These are phyloP conservation scores for Exutisphaerella laricina DNA, from an alignment of 2,329 filamentous ascomycete genomes.

Conservation along the genomic window DNA sequence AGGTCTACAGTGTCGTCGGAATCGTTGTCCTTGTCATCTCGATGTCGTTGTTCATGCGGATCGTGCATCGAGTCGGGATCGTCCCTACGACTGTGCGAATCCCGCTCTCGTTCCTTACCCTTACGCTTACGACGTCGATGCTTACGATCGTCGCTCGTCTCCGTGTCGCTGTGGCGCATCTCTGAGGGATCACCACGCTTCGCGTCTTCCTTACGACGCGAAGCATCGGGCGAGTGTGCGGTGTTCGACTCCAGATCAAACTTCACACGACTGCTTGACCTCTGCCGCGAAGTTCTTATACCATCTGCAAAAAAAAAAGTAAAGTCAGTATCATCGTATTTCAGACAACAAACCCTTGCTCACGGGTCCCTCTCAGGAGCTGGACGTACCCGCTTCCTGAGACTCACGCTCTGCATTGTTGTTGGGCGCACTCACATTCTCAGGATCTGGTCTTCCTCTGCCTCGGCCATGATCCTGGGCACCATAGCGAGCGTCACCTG, in stretches of 20 bases:
- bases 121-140: conserved; percentile 19
- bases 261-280: conserved; percentile 28
- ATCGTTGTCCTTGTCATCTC: conserved; percentile 20
- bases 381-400: conserved; percentile 26
- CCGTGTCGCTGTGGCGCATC: conserved; percentile 16
- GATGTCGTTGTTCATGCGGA: conserved; percentile 23
- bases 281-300: conserved; percentile 23
- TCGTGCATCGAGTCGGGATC: conserved; percentile 23
- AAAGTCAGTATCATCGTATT: conserved; percentile 6
- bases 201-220: conserved; percentile 20
- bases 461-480: conserved; percentile 20
- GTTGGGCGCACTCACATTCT: conserved; percentile 45
- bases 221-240: conserved; percentile 26
- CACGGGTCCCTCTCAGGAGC: conserved; percentile 16
- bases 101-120: conserved; percentile 17
- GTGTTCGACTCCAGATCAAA: conserved; percentile 32
- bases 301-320: too few relatives aligned
- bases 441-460: conserved; percentile 29
- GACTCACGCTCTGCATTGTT: conserved; percentile 23
- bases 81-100: conserved; percentile 9
- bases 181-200: conserved; percentile 20
- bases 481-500: conserved; percentile 28
- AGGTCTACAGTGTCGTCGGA: conserved; percentile 33
- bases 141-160: conserved; percentile 19
- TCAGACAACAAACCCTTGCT: background rate